These are phyloP conservation scores for Perkinsus olseni DNA, from an alignment of 169 alveolate genomes.

Conservation along the genomic window DNA sequence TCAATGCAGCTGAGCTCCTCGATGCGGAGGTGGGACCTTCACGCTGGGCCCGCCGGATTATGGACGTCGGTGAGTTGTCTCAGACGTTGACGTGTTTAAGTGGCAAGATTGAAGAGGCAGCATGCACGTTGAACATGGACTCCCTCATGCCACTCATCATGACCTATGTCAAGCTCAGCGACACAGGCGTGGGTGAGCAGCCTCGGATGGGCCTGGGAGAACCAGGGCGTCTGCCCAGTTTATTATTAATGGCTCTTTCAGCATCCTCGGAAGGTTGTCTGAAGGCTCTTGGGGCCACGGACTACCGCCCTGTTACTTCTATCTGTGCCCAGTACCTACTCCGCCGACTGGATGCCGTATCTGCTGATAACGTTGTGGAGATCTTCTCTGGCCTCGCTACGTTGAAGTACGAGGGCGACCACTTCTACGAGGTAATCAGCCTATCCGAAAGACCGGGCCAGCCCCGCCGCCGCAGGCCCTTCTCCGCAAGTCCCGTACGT, in stretches of 20 bases:
- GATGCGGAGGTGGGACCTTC: neutral
- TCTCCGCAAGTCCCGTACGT: neutral
- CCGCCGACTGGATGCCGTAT: neutral
- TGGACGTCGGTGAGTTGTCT: neutral
- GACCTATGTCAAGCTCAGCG: neutral
- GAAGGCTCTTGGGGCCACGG: neutral
- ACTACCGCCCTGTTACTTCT: neutral
- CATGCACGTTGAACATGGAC: neutral
- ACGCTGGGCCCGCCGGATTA: neutral
- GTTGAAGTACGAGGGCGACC: neutral
- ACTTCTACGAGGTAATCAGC: neutral
- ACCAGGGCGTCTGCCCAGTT: no score
- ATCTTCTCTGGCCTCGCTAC: neutral
- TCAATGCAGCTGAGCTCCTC: neutral
- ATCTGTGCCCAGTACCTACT: neutral
- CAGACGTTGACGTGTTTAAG: neutral
- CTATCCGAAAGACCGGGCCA: no score
- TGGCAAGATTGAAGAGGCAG: neutral
- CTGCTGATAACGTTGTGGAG: neutral
- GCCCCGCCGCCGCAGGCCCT: no score
- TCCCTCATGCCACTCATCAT: neutral
- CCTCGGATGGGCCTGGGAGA: neutral
- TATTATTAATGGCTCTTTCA: neutral
- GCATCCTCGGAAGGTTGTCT: neutral
- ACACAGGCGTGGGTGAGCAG: neutral